Conservation (phyloP, 129 eudicot genomes). For the Lactuca saligna region DNA sequence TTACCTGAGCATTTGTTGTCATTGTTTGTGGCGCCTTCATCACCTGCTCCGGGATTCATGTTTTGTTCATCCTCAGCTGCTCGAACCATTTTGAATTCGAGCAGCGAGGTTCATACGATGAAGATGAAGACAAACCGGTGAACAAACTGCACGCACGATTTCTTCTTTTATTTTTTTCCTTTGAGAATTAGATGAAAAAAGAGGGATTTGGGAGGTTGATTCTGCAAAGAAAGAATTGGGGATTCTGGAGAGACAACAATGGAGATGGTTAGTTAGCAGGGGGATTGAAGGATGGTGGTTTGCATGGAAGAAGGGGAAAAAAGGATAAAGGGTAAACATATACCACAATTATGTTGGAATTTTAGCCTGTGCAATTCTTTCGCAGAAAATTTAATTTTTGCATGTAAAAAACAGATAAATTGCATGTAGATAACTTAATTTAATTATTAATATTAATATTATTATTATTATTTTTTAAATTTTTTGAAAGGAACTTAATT, state of each 20-base stretch:
- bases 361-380: not conserved
- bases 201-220: conserved; percentile 15
- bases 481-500: too few species aligned
- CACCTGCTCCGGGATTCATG: conserved; percentile 18
- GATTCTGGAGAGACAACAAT: conserved; percentile 17
- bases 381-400: not conserved
- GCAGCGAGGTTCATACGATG: conserved; percentile 28
- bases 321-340: conserved; percentile 4
- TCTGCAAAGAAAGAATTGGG: conserved; percentile 18
- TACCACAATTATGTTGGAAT: conserved; percentile 8
- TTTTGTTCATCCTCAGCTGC: conserved; percentile 55
- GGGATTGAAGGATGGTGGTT: conserved; percentile 25
- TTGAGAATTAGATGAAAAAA: conserved; percentile 19
- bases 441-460: too few species aligned
- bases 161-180: not conserved
- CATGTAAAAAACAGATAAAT: too few species aligned
- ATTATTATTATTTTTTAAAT: too few species aligned
- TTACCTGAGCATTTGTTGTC: conserved; percentile 29
- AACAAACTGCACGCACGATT: conserved; percentile 18
- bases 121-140: conserved; percentile 28
- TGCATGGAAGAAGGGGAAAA: conserved; percentile 30
- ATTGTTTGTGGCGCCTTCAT: conserved; percentile 22
- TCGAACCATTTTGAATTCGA: conserved; percentile 60
- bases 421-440: not conserved
- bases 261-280: conserved; percentile 14